A percentile compares a stretch with the other conserved stretches of the same genome.
These are phyloP conservation scores for Rhipidocladum racemiflorum DNA, from an alignment of 176 grass and related monocot species.

Conservation along the genomic window DNA sequence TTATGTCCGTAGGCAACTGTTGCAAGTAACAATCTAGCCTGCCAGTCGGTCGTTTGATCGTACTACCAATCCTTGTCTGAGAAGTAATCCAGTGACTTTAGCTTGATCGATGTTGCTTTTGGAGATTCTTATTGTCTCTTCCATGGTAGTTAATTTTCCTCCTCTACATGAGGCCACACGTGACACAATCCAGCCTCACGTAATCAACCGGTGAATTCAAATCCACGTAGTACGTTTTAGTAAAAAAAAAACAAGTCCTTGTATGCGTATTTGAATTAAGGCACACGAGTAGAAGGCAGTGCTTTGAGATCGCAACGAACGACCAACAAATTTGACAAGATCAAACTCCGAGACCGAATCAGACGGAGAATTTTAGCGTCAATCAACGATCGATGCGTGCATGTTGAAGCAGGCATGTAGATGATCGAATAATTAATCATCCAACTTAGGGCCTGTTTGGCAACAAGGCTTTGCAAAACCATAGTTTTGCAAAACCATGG, in stretches of 20 bases:
- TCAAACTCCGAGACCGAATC: background rate
- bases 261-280: background rate
- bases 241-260: background rate
- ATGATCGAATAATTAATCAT: background rate
- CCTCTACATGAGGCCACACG: background rate
- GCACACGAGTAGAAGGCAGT: background rate
- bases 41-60: background rate
- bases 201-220: background rate
- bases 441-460: too few species aligned
- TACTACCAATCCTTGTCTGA: background rate
- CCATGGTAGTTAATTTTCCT: background rate
- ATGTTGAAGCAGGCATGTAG: background rate
- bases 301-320: too few species aligned
- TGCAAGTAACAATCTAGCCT: slow-evolving; percentile 1
- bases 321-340: background rate
- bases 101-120: background rate
- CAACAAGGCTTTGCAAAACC: too few species aligned
- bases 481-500: too few species aligned
- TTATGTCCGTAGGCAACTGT: background rate
- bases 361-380: background rate
- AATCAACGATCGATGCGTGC: background rate
- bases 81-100: background rate
- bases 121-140: background rate
- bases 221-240: too few species aligned
- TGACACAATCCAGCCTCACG: background rate